These are phyloP conservation scores for Leptodontidium sp. DNA, from an alignment of 2,329 filamentous ascomycete genomes.

Conservation along the genomic window DNA sequence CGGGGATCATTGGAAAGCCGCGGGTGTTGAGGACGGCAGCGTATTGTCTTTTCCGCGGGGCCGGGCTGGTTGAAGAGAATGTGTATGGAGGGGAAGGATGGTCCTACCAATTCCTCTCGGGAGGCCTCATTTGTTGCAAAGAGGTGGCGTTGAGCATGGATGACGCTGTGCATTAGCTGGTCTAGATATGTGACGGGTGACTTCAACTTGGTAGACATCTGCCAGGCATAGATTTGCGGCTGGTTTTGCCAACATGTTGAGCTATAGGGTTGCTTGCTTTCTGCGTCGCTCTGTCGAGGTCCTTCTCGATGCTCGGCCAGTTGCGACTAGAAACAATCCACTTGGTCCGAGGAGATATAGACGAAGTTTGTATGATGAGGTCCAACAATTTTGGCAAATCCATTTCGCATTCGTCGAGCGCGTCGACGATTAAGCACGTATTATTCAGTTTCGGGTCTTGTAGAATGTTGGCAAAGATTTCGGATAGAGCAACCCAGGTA, in stretches of 20 bases:
- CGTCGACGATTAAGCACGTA: too few relatives aligned
- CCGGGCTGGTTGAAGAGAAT: conserved; percentile 42
- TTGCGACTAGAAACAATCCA: too few relatives aligned
- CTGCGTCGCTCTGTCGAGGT: too few relatives aligned
- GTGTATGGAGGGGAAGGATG: conserved; percentile 42
- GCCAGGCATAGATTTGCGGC: conserved; percentile 44
- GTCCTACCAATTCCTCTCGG: conserved; percentile 37
- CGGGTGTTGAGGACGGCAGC: conserved; percentile 39
- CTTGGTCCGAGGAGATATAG: too few relatives aligned
- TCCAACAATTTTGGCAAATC: too few relatives aligned
- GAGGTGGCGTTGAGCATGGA: conserved; percentile 42
- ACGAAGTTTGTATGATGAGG: too few relatives aligned
- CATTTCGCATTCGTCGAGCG: too few relatives aligned
- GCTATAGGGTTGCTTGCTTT: conserved; percentile 20
- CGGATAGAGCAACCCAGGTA: too few relatives aligned
- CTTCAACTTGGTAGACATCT: conserved; percentile 45
- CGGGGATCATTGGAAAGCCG: conserved; percentile 42
- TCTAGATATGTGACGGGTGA: conserved; percentile 42
- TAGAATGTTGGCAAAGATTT: too few relatives aligned
- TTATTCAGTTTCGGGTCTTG: too few relatives aligned
- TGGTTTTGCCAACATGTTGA: conserved; percentile 43
- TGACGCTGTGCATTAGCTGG: conserved; percentile 43
- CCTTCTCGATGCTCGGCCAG: too few relatives aligned
- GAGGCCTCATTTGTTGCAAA: conserved; percentile 33
- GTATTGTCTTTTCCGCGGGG: conserved; percentile 39